Evolutionary conservation across 2,329 filamentous ascomycete genomes (phyloP).

Genomic region (Fusarium torulosum): DNA sequence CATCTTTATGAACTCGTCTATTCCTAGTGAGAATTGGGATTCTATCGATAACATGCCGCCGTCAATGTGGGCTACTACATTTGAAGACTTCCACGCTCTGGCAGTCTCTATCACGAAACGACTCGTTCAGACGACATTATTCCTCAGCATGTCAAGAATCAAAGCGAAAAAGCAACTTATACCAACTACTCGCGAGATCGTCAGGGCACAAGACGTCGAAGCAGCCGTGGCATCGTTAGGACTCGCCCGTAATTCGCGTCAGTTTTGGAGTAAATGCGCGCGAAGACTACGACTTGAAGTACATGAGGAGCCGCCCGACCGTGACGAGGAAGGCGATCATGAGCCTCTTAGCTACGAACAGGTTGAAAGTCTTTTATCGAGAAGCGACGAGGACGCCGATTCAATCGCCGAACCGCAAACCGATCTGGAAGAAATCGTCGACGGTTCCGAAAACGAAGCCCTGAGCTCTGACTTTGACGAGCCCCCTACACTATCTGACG

Average conservation of each 20-base stretch:
- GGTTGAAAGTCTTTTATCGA: conserved; percentile 29
- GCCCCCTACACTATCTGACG: conserved; percentile 24
- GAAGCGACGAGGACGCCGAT: conserved; percentile 21
- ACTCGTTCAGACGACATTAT: conserved; percentile 76
- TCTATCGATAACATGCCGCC: conserved; percentile 71
- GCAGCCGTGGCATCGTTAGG: conserved; percentile 64
- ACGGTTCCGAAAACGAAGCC: conserved; percentile 23
- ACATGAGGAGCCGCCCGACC: conserved; percentile 52
- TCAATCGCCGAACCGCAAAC: background rate
- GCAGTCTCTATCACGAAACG: conserved; percentile 75
- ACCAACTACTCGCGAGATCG: conserved; percentile 49
- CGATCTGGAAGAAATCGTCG: background rate
- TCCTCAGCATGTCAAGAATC: conserved; percentile 77
- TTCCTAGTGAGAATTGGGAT: conserved; percentile 76
- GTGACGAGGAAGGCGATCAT: conserved; percentile 41
- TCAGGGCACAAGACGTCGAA: conserved; percentile 61
- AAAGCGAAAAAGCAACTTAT: conserved; percentile 60
- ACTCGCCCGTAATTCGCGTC: conserved; percentile 53
- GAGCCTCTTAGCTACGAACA: conserved; percentile 38
- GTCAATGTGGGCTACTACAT: conserved; percentile 78
- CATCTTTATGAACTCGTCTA: conserved; percentile 80
- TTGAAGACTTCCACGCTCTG: conserved; percentile 81
- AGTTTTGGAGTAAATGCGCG: conserved; percentile 63
- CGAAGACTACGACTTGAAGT: conserved; percentile 64
- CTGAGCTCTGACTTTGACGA: conserved; percentile 37